phyloP scores from a whole-genome alignment of 257 asterid species.

The Nicotiana undulata region DNA sequence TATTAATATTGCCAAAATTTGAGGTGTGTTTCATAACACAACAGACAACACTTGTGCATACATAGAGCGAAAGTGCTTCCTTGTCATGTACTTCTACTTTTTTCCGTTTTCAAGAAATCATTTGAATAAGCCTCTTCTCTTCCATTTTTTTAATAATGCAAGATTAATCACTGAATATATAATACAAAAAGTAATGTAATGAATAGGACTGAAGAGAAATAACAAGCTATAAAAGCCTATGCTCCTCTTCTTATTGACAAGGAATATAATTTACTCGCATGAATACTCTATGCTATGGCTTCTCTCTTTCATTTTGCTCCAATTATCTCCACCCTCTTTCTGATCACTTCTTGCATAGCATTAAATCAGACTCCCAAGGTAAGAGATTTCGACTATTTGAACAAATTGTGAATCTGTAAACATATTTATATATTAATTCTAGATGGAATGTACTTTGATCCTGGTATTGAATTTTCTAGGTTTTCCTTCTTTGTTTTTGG shows the following conservation, averaged over 20 bases:
- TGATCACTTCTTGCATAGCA: neutral
- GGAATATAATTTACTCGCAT: neutral
- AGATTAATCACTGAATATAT: neutral
- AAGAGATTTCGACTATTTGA: neutral
- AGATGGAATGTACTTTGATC: neutral
- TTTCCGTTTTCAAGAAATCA: neutral
- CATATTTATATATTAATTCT: neutral
- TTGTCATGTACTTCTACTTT: slow-evolving; percentile 2
- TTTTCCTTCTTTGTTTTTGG: too few species aligned
- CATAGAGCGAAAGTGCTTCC: neutral
- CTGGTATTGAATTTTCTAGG: neutral
- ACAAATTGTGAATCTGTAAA: neutral
- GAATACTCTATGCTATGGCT: slow-evolving; percentile 7
- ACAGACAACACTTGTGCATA: neutral
- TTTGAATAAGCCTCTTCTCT: neutral
- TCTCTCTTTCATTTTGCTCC: slow-evolving; percentile 1
- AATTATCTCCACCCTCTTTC: neutral
- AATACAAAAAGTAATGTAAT: neutral
- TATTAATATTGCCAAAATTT: neutral
- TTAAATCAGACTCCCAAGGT: slow-evolving; percentile 5
- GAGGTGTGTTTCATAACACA: neutral
- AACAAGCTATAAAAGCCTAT: neutral
- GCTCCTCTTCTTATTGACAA: neutral
- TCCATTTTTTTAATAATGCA: neutral
- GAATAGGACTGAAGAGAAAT: neutral